A percentile compares a stretch with the other conserved stretches of the same genome.
Evolutionary conservation across 192 early-diverging fungal species (phyloP).

Genomic region (Blastocladiella britannica): DNA sequence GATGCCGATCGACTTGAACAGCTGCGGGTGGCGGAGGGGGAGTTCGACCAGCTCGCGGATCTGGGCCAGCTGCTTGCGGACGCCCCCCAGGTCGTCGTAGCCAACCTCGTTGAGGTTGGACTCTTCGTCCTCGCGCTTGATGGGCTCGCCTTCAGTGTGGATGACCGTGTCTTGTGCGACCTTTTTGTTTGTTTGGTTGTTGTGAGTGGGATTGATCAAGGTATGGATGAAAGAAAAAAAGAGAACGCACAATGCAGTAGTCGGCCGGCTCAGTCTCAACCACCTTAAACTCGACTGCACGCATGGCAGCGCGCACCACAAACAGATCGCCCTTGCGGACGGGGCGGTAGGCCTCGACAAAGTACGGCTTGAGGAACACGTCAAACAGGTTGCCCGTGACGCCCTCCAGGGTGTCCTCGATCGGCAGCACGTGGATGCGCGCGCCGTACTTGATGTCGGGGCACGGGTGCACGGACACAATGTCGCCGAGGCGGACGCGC

Average conservation of each 20-base stretch:
- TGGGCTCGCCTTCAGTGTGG: constrained; percentile 94
- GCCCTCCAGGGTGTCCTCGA: constrained; percentile 96
- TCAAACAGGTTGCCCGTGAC: constrained; percentile 95
- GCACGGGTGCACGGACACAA: constrained; percentile 85
- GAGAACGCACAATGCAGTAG: constrained; percentile 58
- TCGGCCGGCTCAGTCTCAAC: constrained; percentile 84
- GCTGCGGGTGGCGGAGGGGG: constrained; percentile 91
- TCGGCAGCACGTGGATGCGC: constrained; percentile 88
- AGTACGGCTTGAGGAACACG: constrained; percentile 94
- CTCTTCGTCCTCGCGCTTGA: constrained; percentile 98
- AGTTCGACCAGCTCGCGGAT: constrained; percentile 96
- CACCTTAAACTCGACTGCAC: constrained; percentile 97
- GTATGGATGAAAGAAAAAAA: background rate
- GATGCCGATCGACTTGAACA: constrained; percentile 97
- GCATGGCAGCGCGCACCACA: constrained; percentile 85
- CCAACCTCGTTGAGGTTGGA: constrained; percentile 77
- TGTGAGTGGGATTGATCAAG: background rate
- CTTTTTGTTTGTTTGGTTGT: constrained; percentile 16
- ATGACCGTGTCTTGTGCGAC: constrained; percentile 95
- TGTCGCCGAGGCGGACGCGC: constrained; percentile 83
- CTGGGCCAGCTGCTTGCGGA: constrained; percentile 96
- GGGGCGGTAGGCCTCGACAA: constrained; percentile 91
- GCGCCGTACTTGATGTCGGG: constrained; percentile 94
- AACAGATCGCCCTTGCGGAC: constrained; percentile 88
- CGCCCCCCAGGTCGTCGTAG: constrained; percentile 97